A percentile compares a stretch with the other conserved stretches of the same genome.
These are phyloP conservation scores for Podaxis carcinomalis DNA, from an alignment of 768 basidiomycete genomes.

Conservation along the genomic window DNA sequence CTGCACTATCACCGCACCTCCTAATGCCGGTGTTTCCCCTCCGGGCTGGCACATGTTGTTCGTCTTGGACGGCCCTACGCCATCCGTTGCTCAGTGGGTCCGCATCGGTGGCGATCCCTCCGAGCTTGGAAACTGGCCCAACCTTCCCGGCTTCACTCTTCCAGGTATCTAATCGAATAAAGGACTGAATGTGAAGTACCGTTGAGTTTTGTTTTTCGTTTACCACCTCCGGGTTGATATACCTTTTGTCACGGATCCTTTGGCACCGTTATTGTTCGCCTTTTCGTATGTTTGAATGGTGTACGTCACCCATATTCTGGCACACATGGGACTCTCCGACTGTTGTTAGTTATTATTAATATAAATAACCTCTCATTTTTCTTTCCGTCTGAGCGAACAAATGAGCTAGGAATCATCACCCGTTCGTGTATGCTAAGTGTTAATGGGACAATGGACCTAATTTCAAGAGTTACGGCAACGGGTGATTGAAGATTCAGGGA, in stretches of 20 bases:
- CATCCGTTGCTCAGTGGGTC: conserved; percentile 70
- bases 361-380: too few relatives aligned
- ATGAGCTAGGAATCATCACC: too few relatives aligned
- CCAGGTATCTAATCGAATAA: conserved; percentile 47
- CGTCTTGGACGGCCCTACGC: conserved; percentile 74
- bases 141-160: conserved; percentile 59
- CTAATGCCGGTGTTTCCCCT: conserved; percentile 61
- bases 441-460: too few relatives aligned
- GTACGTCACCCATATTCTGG: neutral
- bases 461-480: too few relatives aligned
- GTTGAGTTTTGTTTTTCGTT: neutral
- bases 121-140: conserved; percentile 68
- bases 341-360: neutral
- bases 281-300: neutral
- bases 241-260: neutral
- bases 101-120: conserved; percentile 78
- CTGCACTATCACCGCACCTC: conserved; percentile 77
- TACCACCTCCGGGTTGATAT: neutral
- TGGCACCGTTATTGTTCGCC: neutral
- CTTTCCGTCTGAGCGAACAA: too few relatives aligned
- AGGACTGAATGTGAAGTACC: neutral
- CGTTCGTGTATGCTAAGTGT: too few relatives aligned
- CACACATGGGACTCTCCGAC: neutral
- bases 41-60: conserved; percentile 79
- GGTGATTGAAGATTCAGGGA: neutral